phyloP scores from a whole-genome alignment of 2,329 filamentous ascomycete genomes.

The Fusarium concolor region DNA sequence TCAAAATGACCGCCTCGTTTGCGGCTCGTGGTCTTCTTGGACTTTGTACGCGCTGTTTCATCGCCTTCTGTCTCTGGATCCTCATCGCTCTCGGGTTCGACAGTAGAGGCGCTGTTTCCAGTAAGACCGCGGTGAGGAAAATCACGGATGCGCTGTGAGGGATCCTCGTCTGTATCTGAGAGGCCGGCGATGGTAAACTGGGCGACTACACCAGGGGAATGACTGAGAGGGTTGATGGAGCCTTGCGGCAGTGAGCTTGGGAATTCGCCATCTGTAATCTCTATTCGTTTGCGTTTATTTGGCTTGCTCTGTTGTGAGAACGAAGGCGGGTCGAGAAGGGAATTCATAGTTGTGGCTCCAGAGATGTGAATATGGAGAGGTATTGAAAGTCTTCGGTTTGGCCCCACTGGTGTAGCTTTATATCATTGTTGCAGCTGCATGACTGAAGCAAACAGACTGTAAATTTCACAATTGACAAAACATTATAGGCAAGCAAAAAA shows the following conservation, averaged over 20 bases:
- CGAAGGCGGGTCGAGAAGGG: constrained; percentile 37
- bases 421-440: not conserved
- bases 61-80: constrained; percentile 34
- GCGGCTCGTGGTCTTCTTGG: constrained; percentile 19
- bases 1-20: constrained; percentile 64
- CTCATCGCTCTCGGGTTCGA: constrained; percentile 36
- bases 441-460: not conserved
- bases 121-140: constrained; percentile 64
- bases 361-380: constrained; percentile 1
- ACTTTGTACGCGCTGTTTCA: constrained; percentile 22
- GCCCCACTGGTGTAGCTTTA: constrained; percentile 26
- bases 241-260: constrained; percentile 45
- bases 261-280: constrained; percentile 1
- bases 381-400: constrained; percentile 12
- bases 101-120: not conserved
- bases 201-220: constrained; percentile 62
- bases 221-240: constrained; percentile 66
- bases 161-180: constrained; percentile 57
- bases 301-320: constrained; percentile 32
- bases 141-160: constrained; percentile 53
- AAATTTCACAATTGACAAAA: not conserved
- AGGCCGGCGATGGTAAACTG: constrained; percentile 68
- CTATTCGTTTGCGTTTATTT: constrained; percentile 40
- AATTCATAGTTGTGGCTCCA: constrained; percentile 23
- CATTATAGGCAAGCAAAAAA: not conserved